Evolutionary conservation across 2,329 filamentous ascomycete species (phyloP).

Genomic region (Apiospora rasikravindrae): DNA sequence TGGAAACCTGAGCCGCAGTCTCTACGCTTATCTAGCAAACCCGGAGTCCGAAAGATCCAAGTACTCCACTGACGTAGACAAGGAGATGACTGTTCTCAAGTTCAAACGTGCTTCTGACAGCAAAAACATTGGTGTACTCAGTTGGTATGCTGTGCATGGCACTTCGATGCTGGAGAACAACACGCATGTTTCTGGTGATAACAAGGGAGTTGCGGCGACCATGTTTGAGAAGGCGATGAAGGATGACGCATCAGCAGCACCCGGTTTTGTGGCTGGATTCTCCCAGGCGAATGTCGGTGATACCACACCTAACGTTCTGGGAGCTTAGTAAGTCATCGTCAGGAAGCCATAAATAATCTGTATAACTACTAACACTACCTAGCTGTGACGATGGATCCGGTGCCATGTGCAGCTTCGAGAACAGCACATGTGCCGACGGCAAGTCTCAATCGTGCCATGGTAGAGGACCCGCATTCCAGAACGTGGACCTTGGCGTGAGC

Average conservation of each 20-base stretch:
- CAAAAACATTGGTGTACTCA: constrained; percentile 79
- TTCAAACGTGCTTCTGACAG: constrained; percentile 74
- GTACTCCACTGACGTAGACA: constrained; percentile 71
- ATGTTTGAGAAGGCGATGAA: constrained; percentile 77
- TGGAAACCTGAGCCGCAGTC: constrained; percentile 83
- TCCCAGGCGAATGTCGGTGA: constrained; percentile 92
- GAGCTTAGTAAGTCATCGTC: constrained; percentile 62
- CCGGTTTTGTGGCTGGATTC: constrained; percentile 84
- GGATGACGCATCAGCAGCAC: constrained; percentile 56
- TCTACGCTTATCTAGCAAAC: constrained; percentile 85
- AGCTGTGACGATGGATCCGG: constrained; percentile 80
- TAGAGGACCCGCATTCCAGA: constrained; percentile 69
- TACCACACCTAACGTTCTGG: constrained; percentile 82
- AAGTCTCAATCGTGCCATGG: constrained; percentile 72
- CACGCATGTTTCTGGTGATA: constrained; percentile 86
- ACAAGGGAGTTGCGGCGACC: constrained; percentile 88
- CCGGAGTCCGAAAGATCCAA: constrained; percentile 71
- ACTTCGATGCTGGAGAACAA: constrained; percentile 92
- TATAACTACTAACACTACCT: not conserved
- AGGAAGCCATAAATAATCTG: not conserved
- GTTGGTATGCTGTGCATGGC: constrained; percentile 90
- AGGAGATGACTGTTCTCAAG: constrained; percentile 76
- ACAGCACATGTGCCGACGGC: constrained; percentile 77
- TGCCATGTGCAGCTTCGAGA: constrained; percentile 70
- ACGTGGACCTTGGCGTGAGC: constrained; percentile 72